Base-by-base conservation (phyloP, 768 basidiomycete species). In the Crepidotus variabilis region DNA sequence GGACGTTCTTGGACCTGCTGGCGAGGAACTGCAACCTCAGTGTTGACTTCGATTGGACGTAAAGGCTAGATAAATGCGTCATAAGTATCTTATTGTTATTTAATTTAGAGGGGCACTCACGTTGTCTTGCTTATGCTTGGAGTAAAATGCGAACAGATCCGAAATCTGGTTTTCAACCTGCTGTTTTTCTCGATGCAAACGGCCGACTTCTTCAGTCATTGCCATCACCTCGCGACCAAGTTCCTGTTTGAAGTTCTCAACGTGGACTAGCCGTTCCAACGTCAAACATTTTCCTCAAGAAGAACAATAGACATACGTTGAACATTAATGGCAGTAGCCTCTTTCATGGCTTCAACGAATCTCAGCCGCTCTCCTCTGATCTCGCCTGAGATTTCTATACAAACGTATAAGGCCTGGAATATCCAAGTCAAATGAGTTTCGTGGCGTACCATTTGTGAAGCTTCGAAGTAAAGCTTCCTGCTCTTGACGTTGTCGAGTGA, bases 311-410 rank as follows among this genome's bases (percentile, higher is more conserved):
- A 57, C 74, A 66, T 69, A 88, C 90, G 74, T 68, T 90, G 86
- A 2, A 95, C 85, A 60, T 94, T 94, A 62, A 95, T 90, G 1
- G 84, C 83, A 0, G 93, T 95, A 0, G 92, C 93, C 62, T 93
- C 89, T 67, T 90, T 90, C 92, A 94, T 95, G n/a, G 93, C 92
- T 63, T 95, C 93, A 5, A 94, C 90, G 63, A 95, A 94, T 6
- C 90, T 78, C 53, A 94, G 71, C 48, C 92, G 73, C 70, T 94
- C 92, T 0, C 93, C 92, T 52, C 87, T 85, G 52, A 95, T 94
- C 62, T 94, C 93, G 55, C 82, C 79, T 2, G 87, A 86, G 20
- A 95, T 78, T 66, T 92, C 92, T 91, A 62, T 16, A n/a, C 11
- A 35, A 51, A 3, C 28, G 51, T n/a, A 35, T 46, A 16, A 22